phyloP scores from a whole-genome alignment of 805 yeast genomes.

The Cyberlindnera japonica region DNA sequence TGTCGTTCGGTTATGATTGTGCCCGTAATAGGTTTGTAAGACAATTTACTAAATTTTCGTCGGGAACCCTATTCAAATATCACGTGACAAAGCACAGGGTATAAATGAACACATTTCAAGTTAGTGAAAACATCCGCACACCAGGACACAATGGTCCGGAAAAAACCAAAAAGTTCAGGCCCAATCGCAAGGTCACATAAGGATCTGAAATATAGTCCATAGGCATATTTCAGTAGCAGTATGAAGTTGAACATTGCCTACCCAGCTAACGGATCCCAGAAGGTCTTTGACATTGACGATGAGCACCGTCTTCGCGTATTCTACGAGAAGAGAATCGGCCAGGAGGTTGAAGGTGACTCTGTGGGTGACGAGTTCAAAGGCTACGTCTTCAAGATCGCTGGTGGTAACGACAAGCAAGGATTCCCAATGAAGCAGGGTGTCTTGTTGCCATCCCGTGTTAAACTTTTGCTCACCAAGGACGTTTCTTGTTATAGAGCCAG shows the following conservation, averaged over 20 bases:
- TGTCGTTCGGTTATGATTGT: conserved; percentile 76
- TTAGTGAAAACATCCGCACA: background rate
- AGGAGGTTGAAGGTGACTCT: conserved; percentile 98
- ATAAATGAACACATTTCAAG: no score
- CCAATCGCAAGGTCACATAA: no score
- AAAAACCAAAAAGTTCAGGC: conserved; percentile 3
- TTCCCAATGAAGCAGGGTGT: conserved; percentile 99
- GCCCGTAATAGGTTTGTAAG: background rate
- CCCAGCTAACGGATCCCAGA: conserved; percentile 99
- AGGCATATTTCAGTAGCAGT: no score
- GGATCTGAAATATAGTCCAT: no score
- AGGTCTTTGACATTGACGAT: conserved; percentile 96
- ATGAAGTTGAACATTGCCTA: conserved; percentile 99
- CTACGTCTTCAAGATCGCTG: conserved; percentile 96
- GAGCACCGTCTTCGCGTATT: conserved; percentile 98
- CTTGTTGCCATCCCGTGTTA: conserved; percentile 99
- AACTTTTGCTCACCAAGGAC: conserved; percentile 88
- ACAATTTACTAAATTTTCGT: background rate
- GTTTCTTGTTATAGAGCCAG: conserved; percentile 99
- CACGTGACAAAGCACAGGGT: no score
- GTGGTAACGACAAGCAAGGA: conserved; percentile 99
- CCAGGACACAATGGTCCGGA: background rate
- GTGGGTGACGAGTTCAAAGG: conserved; percentile 99
- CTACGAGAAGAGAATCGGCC: conserved; percentile 99
- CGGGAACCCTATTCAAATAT: background rate